Base-by-base conservation (phyloP, 1,284 basidiomycete species). In the Ceratobasidium sp. region DNA sequence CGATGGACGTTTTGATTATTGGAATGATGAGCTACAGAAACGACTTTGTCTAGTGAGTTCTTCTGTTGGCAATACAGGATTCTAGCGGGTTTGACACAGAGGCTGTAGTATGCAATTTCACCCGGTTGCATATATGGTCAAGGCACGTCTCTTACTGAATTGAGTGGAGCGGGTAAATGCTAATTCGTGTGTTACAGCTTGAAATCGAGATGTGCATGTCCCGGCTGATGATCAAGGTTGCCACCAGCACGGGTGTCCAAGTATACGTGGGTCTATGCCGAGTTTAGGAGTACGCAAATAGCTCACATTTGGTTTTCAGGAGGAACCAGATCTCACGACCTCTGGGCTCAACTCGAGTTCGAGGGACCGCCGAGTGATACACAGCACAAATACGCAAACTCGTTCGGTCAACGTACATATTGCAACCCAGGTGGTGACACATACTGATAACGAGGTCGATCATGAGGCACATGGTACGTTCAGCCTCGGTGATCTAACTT, bases 1-100 rank as follows among this genome's bases (percentile, higher is more conserved):
- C 72, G 1, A 72, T 74, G 65, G 75, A 77, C 28, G 70, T 70
- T 3, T 46, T 76, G 18, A 74, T 76, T 16, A 75, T 76, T 36
- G 74, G 61, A 3, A 74, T 73, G 67, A 75, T 76, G 74, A 55
- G 43, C 50, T 65, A 73, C 12, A 61, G 71, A 9, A 76, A 76
- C 55, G 67, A 71, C 18, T 75, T 72, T 30, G 71, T 67, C 36
- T 59, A 59, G 67, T 70, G 26, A 48, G 67, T 58, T 9, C 10
- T 26, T n/a, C 34, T 21, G 6, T 43, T n/a, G 26, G 18, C 21
- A 9, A 36, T 28, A 5, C 41, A 6, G 3, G 23, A 14, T 36
- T 39, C 26, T 18, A 46, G 9, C 23, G 39, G 12, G 21, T 28
- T 9, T 32, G 4, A 21, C 10, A 5, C n/a, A 21, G 52, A 28